Conservation (phyloP, 2,329 filamentous ascomycete genomes). For the Aspergillus fijiensis region DNA sequence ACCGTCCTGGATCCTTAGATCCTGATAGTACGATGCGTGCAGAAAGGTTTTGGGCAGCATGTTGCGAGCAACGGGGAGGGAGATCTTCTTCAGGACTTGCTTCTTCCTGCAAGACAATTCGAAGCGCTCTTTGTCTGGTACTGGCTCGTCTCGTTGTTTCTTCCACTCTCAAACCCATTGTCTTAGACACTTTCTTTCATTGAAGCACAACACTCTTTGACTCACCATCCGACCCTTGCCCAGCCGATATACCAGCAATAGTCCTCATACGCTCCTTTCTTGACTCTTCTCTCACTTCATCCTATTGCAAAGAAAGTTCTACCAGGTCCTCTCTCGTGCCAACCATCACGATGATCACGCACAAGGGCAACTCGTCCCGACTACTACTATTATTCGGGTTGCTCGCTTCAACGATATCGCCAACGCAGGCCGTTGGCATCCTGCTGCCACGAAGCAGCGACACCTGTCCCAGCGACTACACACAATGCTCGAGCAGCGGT, state of each 20-base stretch:
- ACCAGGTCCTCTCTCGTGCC: neutral
- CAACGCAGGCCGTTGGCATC: constrained; percentile 20
- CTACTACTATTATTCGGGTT: constrained; percentile 26
- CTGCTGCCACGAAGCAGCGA: constrained; percentile 26
- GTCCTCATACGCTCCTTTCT: neutral
- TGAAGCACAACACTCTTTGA: neutral
- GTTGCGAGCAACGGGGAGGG: neutral
- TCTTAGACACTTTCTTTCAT: constrained; percentile 1
- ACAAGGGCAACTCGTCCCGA: neutral
- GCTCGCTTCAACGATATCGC: constrained; percentile 21
- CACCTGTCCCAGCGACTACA: constrained; percentile 35
- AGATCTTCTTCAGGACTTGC: neutral
- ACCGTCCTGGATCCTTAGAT: constrained; percentile 18
- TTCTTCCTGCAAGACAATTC: neutral
- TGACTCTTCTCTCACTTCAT: too few relatives aligned
- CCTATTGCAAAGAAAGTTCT: neutral
- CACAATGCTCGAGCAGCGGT: constrained; percentile 37
- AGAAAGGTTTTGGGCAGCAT: too few relatives aligned
- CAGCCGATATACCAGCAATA: neutral
- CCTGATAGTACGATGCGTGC: constrained; percentile 21
- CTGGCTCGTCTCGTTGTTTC: neutral
- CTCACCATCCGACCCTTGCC: neutral
- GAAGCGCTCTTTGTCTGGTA: neutral
- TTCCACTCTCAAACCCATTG: constrained; percentile 1
- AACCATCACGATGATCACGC: neutral